Conservation (phyloP, 1,284 basidiomycete species). For the Porodaedalea pini region DNA sequence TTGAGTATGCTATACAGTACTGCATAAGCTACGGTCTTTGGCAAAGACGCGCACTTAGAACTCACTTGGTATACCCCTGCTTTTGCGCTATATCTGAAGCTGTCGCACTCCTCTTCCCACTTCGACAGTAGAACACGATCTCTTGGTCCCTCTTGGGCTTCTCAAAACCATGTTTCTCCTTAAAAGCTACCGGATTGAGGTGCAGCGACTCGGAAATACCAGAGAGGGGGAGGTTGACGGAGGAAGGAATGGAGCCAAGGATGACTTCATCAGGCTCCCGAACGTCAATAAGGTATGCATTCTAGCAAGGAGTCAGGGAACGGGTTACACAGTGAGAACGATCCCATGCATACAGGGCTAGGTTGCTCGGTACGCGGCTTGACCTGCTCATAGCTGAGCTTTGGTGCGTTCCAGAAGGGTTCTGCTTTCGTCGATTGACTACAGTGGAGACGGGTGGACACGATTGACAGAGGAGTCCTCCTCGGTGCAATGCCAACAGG, state of each 20-base stretch:
- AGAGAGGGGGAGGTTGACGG: constrained; percentile 91
- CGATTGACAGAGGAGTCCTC: not conserved
- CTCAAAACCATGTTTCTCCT: constrained; percentile 74
- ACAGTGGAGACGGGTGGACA: constrained; percentile 2
- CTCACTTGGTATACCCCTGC: constrained; percentile 83
- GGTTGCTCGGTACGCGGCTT: constrained; percentile 83
- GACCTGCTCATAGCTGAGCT: constrained; percentile 79
- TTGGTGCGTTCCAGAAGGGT: constrained; percentile 63
- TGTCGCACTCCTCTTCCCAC: constrained; percentile 80
- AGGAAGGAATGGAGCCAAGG: constrained; percentile 92
- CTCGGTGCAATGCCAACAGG: not conserved
- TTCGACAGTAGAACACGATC: constrained; percentile 92
- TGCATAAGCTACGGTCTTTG: not conserved
- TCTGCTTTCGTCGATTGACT: constrained; percentile 34
- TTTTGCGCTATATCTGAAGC: constrained; percentile 83
- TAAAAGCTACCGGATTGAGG: constrained; percentile 58
- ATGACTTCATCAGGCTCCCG: constrained; percentile 92
- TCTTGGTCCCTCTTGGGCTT: constrained; percentile 79
- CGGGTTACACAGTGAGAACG: constrained; percentile 8
- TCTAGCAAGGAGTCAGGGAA: constrained; percentile 42
- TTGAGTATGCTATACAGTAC: constrained; percentile 62
- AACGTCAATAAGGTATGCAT: constrained; percentile 87
- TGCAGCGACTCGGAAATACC: constrained; percentile 70
- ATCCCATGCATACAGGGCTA: constrained; percentile 54
- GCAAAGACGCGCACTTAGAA: constrained; percentile 1